Base-by-base conservation (phyloP, 2,329 filamentous ascomycete species). In the Colletotrichum caudatum region DNA sequence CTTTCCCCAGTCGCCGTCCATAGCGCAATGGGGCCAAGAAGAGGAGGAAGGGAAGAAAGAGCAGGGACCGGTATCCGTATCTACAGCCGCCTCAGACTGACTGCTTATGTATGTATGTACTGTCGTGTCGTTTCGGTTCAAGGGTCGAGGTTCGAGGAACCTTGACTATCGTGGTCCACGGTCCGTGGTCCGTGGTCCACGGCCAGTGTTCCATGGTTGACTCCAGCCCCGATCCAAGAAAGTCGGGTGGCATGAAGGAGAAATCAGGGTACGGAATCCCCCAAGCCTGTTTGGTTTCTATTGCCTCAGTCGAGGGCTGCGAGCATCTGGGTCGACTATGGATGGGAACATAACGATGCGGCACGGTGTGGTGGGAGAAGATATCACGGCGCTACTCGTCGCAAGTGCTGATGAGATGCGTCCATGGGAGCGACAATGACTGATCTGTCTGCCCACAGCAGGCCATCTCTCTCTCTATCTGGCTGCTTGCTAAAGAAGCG, bases 341-440 rank as follows among this genome's bases (percentile, higher is more conserved):
- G 29, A n/a, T 20, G 44, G 44, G 37, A 69, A 29, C 29, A 29
- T 29, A 18, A 68, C 53, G 58, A 67, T 51, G 51, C 41, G 56
- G 57, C 51, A 41, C 35, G 48, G 53, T 41, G 44, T 46, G 44
- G 5, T 46, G 58, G 35, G 65, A 69, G 46, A 54, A 69, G 33
- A 44, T 59, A 69, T 69, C 59, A 59, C 51, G 20, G 60, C 69
- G 60, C 69, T 69, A 69, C 59, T 64, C n/a, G 50, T 69, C 37
- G 59, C 69, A 71, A 71, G 69, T 71, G 69, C 69, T 71, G 69
- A 69, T 71, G 53, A 37, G 69, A 71, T 69, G 65, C 65, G 20
- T 64, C 37, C 23, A 33, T 9, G 54, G 39, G 12, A 18, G 44
- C 6, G 44, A 54, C 46, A 44, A 18, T 63, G 54, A 39, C 39